A percentile compares a stretch with the other conserved stretches of the same genome.
phyloP scores from a whole-genome alignment of 1,139 yeast genomes.

The Taiozyma sp. region DNA sequence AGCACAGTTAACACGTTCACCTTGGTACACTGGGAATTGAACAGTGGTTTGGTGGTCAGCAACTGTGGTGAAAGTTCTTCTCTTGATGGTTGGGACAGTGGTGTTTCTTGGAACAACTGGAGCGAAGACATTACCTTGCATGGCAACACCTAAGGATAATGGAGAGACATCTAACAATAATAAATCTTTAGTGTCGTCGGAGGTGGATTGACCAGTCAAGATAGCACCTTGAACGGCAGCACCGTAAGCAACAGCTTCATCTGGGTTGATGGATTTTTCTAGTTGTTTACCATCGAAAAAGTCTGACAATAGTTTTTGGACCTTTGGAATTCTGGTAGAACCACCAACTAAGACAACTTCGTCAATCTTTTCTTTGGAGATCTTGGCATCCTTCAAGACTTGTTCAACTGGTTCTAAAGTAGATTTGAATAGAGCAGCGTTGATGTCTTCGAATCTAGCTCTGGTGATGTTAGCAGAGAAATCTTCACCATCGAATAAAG shows the following conservation, averaged over 20 bases:
- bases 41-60: constrained; percentile 99
- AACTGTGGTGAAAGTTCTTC: constrained; percentile 99
- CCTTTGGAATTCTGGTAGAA: constrained; percentile 99
- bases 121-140: constrained; percentile 99
- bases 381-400: constrained; percentile 94
- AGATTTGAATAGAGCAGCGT: constrained; percentile 92
- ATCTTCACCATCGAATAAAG: constrained; percentile 94
- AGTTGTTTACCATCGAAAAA: constrained; percentile 98
- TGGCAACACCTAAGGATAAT: constrained; percentile 98
- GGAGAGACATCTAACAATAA: constrained; percentile 98
- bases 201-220: constrained; percentile 96
- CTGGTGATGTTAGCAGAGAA: constrained; percentile 96
- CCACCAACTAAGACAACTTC: constrained; percentile 99
- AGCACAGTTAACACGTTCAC: constrained; percentile 99
- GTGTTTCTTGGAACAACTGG: constrained; percentile 99
- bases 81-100: constrained; percentile 98
- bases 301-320: constrained; percentile 95
- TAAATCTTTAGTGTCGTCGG: constrained; percentile 95
- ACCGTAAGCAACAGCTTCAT: constrained; percentile 98
- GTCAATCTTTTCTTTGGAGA: constrained; percentile 82
- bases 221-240: constrained; percentile 99
- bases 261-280: constrained; percentile 97
- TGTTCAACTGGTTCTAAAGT: constrained; percentile 97
- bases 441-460: constrained; percentile 98
- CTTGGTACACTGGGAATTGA: constrained; percentile 99